Evolutionary conservation across 2,329 filamentous ascomycete genomes (phyloP), one percentile per base, ranked within the genome.

Genomic region (Sphaerulina populicola): DNA sequence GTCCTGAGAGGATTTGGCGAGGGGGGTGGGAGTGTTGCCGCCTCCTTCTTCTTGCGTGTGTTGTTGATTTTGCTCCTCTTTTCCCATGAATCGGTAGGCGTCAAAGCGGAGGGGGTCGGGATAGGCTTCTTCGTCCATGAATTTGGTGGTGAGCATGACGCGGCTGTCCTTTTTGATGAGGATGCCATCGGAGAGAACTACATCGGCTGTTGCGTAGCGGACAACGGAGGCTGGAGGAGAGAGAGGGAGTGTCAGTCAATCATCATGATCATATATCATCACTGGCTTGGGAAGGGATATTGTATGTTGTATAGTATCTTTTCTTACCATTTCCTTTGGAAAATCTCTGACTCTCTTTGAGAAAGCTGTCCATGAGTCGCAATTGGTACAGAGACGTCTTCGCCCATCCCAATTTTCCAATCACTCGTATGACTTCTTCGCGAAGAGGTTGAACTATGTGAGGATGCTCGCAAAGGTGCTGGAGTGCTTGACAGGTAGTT

Each of bases 351-450:
- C 47, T 53, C 47, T 66, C 65, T 52, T 65, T 66, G 42, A 68
- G 54, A 35, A 64, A 57, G 51, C 63, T 65, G 50, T 67, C 65
- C 52, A 67, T 55, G 14, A 66, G 41, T 36, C 60, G 59, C n/a
- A 67, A 51, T 43, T 64, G 58, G 30, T 59, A 58, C 23, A 67
- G 44, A 4, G 55, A 45, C 9, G 55, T 57, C 54, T 64, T 66
- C n/a, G 52, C 57, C 62, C 62, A 66, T 10, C 63, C 62, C 10
- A 59, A 51, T 44, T 57, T 52, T 3, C 50, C 43, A 3, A 66
- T 43, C 36, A 61, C 60, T 4, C 37, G 27, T 18, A 59, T 43
- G 9, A 62, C 56, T 44, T 67, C 65, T 5, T 62, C 48, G 6
- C 65, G 55, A 14, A 68, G 49, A 7, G 57, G 56, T 29, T 57